Evolutionary conservation across 2,329 filamentous ascomycete species (phyloP), one percentile per base, ranked within the genome.

Genomic region (Chaetomiaceae sp.): DNA sequence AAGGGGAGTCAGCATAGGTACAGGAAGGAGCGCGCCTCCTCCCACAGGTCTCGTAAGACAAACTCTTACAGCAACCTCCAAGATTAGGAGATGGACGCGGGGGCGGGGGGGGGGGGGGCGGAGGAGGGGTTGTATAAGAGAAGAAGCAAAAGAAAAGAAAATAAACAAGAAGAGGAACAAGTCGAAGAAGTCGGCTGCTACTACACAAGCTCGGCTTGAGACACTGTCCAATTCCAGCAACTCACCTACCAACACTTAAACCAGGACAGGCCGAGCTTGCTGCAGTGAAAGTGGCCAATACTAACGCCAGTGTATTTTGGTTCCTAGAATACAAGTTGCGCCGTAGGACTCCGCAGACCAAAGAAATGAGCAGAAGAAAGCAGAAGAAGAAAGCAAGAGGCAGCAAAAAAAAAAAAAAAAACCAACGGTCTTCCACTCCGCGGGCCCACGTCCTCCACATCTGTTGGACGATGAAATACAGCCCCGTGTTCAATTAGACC

Each of bases 291-390:
- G n/a, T n/a, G n/a, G n/a, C 33, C 46, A 54, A 48, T 52, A 49
- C 46, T 44, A 54, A 54, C 43, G 45, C 51, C 54, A 38, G 21
- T 56, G 51, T 50, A 52, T 56, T 56, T 56, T 58, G 34, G 50
- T 55, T 37, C 54, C 48, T 59, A 57, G 53, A 61, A 61, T 60
- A 61, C 58, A 59, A n/a, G 43, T 51, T 59, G 53, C 56, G 59
- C 58, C 59, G 20, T 41, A 45, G 38, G 53, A 57, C 56, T 54
- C 56, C 56, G 46, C 51, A 52, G 27, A 44, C 54, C 52, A 12
- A 8, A 50, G 49, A 54, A 54, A 54, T 50, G 51, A 58, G 50
- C 48, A 50, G 44, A 53, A 50, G 40, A 58, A 53, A 31, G 50
- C 43, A 54, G 51, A 48, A 50, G 44, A 53, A 50, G 40, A 58